Base-by-base conservation (phyloP, 2,329 filamentous ascomycete species). In the Stagonosporopsis rhizophila region DNA sequence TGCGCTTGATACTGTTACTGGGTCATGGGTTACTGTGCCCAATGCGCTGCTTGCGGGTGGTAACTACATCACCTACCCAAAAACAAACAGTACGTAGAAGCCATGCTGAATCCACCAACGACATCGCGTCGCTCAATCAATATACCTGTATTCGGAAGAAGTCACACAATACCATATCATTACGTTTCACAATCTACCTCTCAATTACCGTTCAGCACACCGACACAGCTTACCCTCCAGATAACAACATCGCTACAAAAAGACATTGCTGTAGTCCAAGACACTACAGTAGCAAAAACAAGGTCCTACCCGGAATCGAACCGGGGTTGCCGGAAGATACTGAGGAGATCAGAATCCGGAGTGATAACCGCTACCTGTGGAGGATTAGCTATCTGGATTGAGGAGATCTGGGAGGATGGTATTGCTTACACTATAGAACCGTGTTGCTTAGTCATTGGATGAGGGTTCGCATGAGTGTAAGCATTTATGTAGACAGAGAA, bases 281-380 rank as follows among this genome's bases (percentile, higher is more conserved):
- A 15, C 14, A 9, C 25, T n/a, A 2, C 17, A 17, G 14, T 8
- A 32, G 40, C 25, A 44, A 44, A 51, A 44, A 30, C 11, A 50
- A 51, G 48, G 48, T 51, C 48, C 40, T 51, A 37, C 48, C 48
- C 48, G 48, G 48, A 51, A 51, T 51, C 48, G 48, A 51, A 51
- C 48, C 48, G 48, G 48, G 48, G 48, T 51, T 51, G 48, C 48
- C 48, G 48, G 48, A 51, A 51, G 40, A 51, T 30, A 44, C 48
- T 45, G 49, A 52, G 35, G 17, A 19, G 49, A 54, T 38, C 37
- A 48, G 41, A 45, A 48, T 54, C 42, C 38, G 42, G 44, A 54
- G 42, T 54, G 51, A 51, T 51, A 51, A 51, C 48, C 48, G 48
- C 48, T 51, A 51, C 48, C 48, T 51, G 32, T 3, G 9, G 28